phyloP scores from a whole-genome alignment of 495 filamentous ascomycete genomes.

The Friedmanniomyces simplex region DNA sequence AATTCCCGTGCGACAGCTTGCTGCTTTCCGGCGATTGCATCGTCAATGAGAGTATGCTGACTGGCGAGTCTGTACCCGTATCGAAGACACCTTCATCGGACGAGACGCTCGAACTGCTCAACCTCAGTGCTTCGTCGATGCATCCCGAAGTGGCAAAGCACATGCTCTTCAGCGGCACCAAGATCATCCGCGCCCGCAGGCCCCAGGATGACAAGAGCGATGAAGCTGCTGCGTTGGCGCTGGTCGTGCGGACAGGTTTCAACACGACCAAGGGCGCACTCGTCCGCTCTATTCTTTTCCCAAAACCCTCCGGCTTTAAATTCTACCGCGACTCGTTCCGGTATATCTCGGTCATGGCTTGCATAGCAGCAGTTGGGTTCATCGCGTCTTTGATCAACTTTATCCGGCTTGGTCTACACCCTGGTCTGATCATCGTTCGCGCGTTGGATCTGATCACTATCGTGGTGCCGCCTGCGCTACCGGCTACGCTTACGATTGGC shows the following conservation, averaged over 20 bases:
- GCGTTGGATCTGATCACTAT: slow-evolving; percentile 96
- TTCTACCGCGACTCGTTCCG: slow-evolving; percentile 97
- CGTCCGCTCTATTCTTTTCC: slow-evolving; percentile 97
- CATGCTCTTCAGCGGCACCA: slow-evolving; percentile 90
- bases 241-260: slow-evolving; percentile 89
- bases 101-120: slow-evolving; percentile 60
- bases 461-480: slow-evolving; percentile 92
- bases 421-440: slow-evolving; percentile 81
- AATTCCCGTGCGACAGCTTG: slow-evolving; percentile 89
- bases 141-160: slow-evolving; percentile 70
- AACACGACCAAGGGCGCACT: slow-evolving; percentile 94
- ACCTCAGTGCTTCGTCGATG: slow-evolving; percentile 67
- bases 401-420: slow-evolving; percentile 66
- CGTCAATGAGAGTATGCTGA: slow-evolving; percentile 99
- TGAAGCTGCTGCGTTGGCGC: slow-evolving; percentile 82
- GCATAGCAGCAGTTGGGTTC: slow-evolving; percentile 82
- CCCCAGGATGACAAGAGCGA: slow-evolving; percentile 79
- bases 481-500: slow-evolving; percentile 90
- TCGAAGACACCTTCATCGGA: slow-evolving; percentile 84
- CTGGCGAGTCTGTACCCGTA: slow-evolving; percentile 93
- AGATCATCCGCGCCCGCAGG: slow-evolving; percentile 79
- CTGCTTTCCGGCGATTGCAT: slow-evolving; percentile 92
- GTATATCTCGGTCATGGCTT: slow-evolving; percentile 94
- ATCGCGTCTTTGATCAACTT: slow-evolving; percentile 89
- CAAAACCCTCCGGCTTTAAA: slow-evolving; percentile 94